A percentile compares a stretch with the other conserved stretches of the same genome.
Conservation (phyloP, 2,329 filamentous ascomycete genomes). For the Podosphaera fusca region DNA sequence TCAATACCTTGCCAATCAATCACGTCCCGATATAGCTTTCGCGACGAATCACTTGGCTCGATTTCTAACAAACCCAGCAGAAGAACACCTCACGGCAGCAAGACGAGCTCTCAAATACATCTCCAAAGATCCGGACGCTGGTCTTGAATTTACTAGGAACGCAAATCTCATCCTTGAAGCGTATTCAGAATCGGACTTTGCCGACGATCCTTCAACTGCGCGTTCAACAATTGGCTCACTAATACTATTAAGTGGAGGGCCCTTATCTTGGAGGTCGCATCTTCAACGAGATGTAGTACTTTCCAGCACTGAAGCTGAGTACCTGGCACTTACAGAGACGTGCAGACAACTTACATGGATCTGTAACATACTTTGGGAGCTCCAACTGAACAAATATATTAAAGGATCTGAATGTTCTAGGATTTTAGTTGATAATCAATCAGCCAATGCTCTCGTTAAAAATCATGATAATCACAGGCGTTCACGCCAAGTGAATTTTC, state of each 20-base stretch:
- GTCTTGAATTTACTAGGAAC: background rate
- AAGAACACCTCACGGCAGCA: background rate
- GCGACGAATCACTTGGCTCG: too few species aligned
- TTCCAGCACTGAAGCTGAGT: background rate
- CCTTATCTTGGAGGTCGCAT: background rate
- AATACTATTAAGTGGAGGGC: background rate
- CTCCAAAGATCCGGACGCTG: background rate
- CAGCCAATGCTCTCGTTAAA: background rate
- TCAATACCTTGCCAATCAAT: too few species aligned
- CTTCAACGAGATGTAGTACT: background rate
- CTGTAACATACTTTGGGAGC: background rate
- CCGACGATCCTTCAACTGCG: background rate
- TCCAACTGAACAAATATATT: background rate
- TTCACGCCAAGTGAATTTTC: background rate
- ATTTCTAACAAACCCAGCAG: too few species aligned
- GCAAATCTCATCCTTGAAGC: background rate
- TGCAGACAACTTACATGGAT: background rate
- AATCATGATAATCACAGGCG: slow-evolving; percentile 1
- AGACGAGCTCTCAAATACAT: background rate
- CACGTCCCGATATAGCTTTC: too few species aligned
- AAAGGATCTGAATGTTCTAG: background rate
- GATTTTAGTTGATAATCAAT: background rate
- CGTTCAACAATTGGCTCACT: background rate
- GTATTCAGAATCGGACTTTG: background rate
- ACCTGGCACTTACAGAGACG: slow-evolving; percentile 1